These are phyloP conservation scores for Neofusicoccum cordaticola DNA, from an alignment of 2,329 filamentous ascomycete genomes.

Conservation along the genomic window DNA sequence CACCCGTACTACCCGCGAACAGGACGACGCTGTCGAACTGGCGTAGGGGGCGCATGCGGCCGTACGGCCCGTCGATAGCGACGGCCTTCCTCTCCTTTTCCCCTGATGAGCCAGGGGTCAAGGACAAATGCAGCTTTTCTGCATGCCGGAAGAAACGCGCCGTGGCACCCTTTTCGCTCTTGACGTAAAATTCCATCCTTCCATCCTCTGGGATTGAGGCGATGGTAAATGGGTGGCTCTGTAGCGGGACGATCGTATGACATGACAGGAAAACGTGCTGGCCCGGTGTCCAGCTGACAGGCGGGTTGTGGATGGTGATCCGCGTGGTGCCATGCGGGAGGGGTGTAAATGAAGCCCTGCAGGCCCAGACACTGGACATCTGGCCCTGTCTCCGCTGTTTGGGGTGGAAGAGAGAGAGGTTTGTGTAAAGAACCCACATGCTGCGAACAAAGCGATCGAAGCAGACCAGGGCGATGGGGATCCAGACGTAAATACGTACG, in stretches of 20 bases:
- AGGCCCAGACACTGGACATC: conserved; percentile 33
- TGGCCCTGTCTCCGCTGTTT: conserved; percentile 29
- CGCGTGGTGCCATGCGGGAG: conserved; percentile 56
- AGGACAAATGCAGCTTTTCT: conserved; percentile 33
- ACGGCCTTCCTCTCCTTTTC: conserved; percentile 33
- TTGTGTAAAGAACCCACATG: conserved; percentile 36
- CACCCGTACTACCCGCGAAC: conserved; percentile 59
- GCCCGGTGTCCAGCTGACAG: conserved; percentile 58
- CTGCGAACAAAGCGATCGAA: conserved; percentile 59
- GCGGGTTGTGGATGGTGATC: conserved; percentile 55
- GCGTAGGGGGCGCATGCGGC: conserved; percentile 49
- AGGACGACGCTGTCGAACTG: conserved; percentile 62
- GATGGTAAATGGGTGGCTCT: conserved; percentile 65
- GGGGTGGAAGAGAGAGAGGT: conserved; percentile 40
- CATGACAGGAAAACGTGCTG: conserved; percentile 63
- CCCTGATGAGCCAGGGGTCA: conserved; percentile 22
- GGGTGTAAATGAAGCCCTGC: conserved; percentile 41
- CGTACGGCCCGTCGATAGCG: conserved; percentile 56
- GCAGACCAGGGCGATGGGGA: conserved; percentile 60
- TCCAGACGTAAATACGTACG: conserved; percentile 63
- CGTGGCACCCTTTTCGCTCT: conserved; percentile 54
- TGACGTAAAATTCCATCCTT: conserved; percentile 56
- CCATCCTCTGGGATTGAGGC: conserved; percentile 55
- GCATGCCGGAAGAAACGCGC: conserved; percentile 51
- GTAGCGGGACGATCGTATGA: conserved; percentile 55